Conservation (phyloP, 129 eudicot species). For the Kitagawia praeruptora region DNA sequence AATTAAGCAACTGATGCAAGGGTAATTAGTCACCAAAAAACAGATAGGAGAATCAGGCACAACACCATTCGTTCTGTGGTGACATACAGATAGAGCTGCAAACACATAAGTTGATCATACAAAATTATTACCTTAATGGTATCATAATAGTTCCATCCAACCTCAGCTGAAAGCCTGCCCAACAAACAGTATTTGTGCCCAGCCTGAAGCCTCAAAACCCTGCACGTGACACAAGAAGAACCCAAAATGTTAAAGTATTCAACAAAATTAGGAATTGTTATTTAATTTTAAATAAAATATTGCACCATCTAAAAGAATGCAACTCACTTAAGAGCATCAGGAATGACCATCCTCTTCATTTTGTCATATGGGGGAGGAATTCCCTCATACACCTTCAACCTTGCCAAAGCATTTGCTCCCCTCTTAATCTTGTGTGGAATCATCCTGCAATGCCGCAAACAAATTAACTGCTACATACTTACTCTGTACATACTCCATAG, state of each 20-base stretch:
- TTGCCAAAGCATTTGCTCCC: not conserved
- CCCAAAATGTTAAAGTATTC: not conserved
- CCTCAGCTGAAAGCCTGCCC: slow-evolving; percentile 77
- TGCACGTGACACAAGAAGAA: not conserved
- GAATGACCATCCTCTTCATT: slow-evolving; percentile 84
- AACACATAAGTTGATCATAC: not conserved
- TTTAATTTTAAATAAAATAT: too few species aligned
- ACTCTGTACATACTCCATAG: not conserved
- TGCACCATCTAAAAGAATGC: not conserved
- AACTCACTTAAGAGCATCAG: slow-evolving; percentile 84
- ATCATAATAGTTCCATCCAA: slow-evolving; percentile 87
- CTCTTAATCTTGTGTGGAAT: slow-evolving; percentile 10
- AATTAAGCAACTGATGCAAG: too few species aligned
- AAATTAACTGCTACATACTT: too few species aligned
- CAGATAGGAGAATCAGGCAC: too few species aligned
- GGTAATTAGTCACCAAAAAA: too few species aligned
- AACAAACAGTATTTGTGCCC: slow-evolving; percentile 87
- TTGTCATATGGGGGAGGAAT: slow-evolving; percentile 90
- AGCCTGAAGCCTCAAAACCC: slow-evolving; percentile 90
- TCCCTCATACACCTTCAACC: slow-evolving; percentile 16
- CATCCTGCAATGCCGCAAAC: not conserved
- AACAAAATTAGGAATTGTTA: not conserved
- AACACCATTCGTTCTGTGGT: not conserved
- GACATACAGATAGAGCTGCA: not conserved
- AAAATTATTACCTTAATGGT: slow-evolving; percentile 54